These are phyloP conservation scores for Neurospora sp. DNA, from an alignment of 2,329 filamentous ascomycete species.

Conservation along the genomic window DNA sequence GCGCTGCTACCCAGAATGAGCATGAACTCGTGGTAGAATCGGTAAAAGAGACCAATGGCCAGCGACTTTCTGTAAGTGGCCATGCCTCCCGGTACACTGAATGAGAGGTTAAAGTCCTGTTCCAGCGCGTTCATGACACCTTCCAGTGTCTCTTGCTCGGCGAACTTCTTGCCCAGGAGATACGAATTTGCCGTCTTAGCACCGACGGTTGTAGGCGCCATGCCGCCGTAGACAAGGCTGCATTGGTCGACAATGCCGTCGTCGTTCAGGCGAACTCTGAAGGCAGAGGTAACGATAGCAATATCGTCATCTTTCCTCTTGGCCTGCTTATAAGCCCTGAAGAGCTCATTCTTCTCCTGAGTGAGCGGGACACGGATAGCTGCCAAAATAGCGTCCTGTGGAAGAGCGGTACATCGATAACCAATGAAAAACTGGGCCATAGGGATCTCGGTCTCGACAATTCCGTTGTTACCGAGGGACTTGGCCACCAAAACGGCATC, in stretches of 20 bases:
- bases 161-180: conserved; percentile 67
- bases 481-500: conserved; percentile 75
- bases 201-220: conserved; percentile 85
- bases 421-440: conserved; percentile 90
- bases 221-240: conserved; percentile 84
- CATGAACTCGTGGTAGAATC: conserved; percentile 87
- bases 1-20: conserved; percentile 43
- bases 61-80: conserved; percentile 88
- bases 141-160: conserved; percentile 74
- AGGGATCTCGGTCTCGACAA: conserved; percentile 64
- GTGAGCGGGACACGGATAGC: conserved; percentile 78
- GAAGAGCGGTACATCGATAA: conserved; percentile 75
- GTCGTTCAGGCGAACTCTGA: conserved; percentile 63
- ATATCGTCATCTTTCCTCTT: conserved; percentile 98
- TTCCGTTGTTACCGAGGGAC: conserved; percentile 44
- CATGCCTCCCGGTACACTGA: conserved; percentile 94
- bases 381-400: conserved; percentile 73
- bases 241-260: conserved; percentile 61
- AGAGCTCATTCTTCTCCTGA: conserved; percentile 65
- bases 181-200: conserved; percentile 70
- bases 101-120: conserved; percentile 76
- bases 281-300: conserved; percentile 84
- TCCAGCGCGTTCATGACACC: conserved; percentile 85
- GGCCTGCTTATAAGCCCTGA: conserved; percentile 88
- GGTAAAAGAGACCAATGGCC: conserved; percentile 90